Evolutionary conservation across 2,329 filamentous ascomycete species (phyloP).

Genomic region (Calonectria fujianensis): DNA sequence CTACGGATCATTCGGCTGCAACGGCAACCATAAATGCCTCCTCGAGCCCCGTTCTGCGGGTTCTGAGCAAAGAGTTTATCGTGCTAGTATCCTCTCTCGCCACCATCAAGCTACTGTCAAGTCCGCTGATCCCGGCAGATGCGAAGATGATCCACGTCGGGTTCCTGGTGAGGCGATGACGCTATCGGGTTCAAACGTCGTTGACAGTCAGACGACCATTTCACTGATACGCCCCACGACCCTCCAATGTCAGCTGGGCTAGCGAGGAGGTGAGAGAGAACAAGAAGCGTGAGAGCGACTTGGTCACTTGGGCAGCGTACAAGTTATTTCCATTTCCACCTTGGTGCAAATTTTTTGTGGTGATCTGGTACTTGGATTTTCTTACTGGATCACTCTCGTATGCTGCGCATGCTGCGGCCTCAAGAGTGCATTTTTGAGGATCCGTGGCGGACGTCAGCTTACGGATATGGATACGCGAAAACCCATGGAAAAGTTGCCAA

Average conservation of each 20-base stretch:
- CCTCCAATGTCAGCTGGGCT: neutral
- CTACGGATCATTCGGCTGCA: slow-evolving; percentile 40
- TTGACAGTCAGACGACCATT: slow-evolving; percentile 35
- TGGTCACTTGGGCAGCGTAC: neutral
- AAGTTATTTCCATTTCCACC: neutral
- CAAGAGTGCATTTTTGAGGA: neutral
- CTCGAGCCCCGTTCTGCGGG: slow-evolving; percentile 22
- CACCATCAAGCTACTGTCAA: slow-evolving; percentile 12
- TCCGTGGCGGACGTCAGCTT: slow-evolving; percentile 10
- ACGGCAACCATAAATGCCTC: slow-evolving; percentile 41
- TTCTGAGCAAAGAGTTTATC: slow-evolving; percentile 9
- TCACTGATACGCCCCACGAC: slow-evolving; percentile 10
- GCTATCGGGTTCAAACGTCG: slow-evolving; percentile 24
- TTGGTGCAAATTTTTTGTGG: neutral
- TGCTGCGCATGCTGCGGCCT: slow-evolving; percentile 16
- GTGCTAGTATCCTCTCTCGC: slow-evolving; percentile 23
- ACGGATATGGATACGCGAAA: slow-evolving; percentile 27
- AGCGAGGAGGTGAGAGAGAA: neutral
- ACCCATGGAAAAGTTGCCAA: neutral
- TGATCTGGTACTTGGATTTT: neutral
- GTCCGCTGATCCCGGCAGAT: slow-evolving; percentile 36
- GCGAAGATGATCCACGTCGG: slow-evolving; percentile 25
- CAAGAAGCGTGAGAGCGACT: neutral
- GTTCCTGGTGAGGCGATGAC: slow-evolving; percentile 32
- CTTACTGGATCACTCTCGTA: neutral